A percentile compares a stretch with the other conserved stretches of the same genome.
Evolutionary conservation across 345 rosid species (phyloP).

Genomic region (Physaria fendleri): DNA sequence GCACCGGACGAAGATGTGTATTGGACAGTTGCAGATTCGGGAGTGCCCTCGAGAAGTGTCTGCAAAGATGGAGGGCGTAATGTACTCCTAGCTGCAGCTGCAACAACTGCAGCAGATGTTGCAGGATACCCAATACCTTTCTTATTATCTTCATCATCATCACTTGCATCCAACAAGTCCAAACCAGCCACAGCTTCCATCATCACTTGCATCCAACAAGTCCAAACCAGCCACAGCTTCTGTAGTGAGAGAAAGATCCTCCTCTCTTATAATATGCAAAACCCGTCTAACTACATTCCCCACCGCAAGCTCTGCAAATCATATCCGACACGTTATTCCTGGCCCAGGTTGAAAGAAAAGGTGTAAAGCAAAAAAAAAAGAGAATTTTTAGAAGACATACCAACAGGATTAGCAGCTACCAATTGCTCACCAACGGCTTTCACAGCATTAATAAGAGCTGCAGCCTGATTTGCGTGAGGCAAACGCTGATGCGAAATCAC

Average conservation of each 20-base stretch:
- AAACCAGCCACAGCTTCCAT: conserved; percentile 67
- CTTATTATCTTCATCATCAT: conserved; percentile 50
- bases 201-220: conserved; percentile 69
- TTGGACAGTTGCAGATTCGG: conserved; percentile 59
- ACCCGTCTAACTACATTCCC: conserved; percentile 94
- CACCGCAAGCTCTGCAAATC: conserved; percentile 89
- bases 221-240: conserved; percentile 79
- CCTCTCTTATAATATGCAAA: conserved; percentile 93
- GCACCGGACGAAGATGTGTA: conserved; percentile 85
- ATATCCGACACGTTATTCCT: neutral
- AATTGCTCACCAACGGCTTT: conserved; percentile 74
- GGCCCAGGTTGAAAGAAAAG: neutral
- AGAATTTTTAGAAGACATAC: conserved; percentile 27
- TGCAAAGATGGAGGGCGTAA: conserved; percentile 93
- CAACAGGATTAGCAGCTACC: conserved; percentile 87
- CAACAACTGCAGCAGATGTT: conserved; percentile 80
- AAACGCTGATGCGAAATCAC: conserved; percentile 90
- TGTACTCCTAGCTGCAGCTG: conserved; percentile 92
- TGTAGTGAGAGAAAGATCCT: conserved; percentile 70
- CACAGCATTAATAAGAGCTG: conserved; percentile 75
- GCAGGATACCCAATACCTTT: conserved; percentile 51
- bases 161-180: conserved; percentile 63
- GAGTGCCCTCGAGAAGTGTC: conserved; percentile 78
- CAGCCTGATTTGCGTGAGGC: conserved; percentile 76
- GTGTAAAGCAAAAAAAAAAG: neutral